Evolutionary conservation across 306 rosid species (phyloP).

Genomic region (Hylodesmum podocarpum): DNA sequence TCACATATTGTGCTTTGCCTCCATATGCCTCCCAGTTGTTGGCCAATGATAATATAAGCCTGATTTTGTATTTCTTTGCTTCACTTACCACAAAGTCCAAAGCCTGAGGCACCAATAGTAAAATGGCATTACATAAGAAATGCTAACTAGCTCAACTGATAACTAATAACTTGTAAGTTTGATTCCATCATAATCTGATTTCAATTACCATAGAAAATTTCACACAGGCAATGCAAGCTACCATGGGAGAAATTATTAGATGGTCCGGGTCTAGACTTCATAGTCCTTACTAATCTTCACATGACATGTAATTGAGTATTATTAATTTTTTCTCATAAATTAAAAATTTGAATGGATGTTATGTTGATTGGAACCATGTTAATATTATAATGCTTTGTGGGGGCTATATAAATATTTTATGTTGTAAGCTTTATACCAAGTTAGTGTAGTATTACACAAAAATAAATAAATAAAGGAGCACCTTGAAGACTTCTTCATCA

Average conservation of each 20-base stretch:
- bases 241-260: no score
- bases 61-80: conserved; percentile 86
- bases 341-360: no score
- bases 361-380: no score
- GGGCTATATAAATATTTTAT: neutral
- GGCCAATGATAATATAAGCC: conserved; percentile 70
- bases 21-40: conserved; percentile 99
- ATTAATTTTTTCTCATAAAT: no score
- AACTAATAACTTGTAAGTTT: neutral
- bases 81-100: conserved; percentile 91
- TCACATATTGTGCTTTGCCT: conserved; percentile 89
- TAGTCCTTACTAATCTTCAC: no score
- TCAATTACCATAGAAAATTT: neutral
- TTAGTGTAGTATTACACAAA: neutral
- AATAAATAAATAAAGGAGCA: neutral
- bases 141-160: neutral
- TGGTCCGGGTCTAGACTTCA: no score
- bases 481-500: conserved; percentile 93
- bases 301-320: no score
- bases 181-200: neutral
- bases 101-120: conserved; percentile 50
- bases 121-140: neutral
- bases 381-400: neutral
- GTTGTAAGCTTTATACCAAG: neutral
- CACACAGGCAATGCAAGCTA: neutral